Evolutionary conservation across 352 stramenopile genomes (phyloP).

Genomic region (Pythium sukuiense): DNA sequence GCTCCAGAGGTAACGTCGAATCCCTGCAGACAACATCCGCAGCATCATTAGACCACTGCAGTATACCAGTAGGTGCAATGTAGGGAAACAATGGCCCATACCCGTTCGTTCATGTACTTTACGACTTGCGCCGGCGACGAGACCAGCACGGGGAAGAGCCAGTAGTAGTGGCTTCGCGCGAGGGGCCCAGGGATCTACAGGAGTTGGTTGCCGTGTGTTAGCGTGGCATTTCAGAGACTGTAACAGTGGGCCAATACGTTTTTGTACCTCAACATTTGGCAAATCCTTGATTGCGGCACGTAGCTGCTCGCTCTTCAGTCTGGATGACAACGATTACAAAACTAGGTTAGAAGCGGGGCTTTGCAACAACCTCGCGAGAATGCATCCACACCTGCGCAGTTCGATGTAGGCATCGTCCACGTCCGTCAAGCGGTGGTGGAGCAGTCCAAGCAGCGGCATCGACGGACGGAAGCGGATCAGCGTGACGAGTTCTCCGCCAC

Average conservation of each 20-base stretch:
- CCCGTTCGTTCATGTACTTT: slow-evolving; percentile 72
- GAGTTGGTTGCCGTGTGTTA: neutral
- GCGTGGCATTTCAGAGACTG: too few relatives aligned
- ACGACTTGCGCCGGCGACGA: slow-evolving; percentile 50
- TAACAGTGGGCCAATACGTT: too few relatives aligned
- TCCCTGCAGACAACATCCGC: slow-evolving; percentile 36
- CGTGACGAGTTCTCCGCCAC: slow-evolving; percentile 70
- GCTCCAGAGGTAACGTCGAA: slow-evolving; percentile 82
- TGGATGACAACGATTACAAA: too few relatives aligned
- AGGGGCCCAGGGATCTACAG: slow-evolving; percentile 56
- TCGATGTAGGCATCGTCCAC: slow-evolving; percentile 73
- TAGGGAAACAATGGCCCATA: too few relatives aligned
- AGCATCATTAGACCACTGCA: neutral
- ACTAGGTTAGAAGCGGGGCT: too few relatives aligned
- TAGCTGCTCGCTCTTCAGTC: slow-evolving; percentile 66
- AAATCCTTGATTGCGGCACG: slow-evolving; percentile 50
- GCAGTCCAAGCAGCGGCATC: slow-evolving; percentile 71
- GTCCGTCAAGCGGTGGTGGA: slow-evolving; percentile 64
- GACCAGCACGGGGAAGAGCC: slow-evolving; percentile 79
- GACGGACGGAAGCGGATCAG: slow-evolving; percentile 75
- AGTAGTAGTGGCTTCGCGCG: slow-evolving; percentile 76
- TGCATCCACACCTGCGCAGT: slow-evolving; percentile 55
- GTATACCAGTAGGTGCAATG: too few relatives aligned
- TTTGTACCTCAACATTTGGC: slow-evolving; percentile 54
- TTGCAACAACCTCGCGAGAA: too few relatives aligned